Evolutionary conservation across 371 early-diverging fungal genomes (phyloP), one percentile per base, ranked within the genome.

Genomic region (Mortierella sp.): DNA sequence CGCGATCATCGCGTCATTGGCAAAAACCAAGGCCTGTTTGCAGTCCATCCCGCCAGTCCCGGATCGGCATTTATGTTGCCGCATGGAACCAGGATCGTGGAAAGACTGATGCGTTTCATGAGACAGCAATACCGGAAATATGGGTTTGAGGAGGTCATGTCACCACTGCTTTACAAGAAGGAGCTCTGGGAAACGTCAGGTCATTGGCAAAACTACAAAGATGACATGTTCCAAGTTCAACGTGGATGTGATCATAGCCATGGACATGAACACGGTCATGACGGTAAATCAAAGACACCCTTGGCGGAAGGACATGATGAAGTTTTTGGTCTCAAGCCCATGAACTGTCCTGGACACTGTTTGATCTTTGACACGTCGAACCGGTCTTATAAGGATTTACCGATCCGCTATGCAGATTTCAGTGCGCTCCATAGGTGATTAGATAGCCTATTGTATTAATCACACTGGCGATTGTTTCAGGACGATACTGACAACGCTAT

Each of bases 291-390:
- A 14, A 32, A 64, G 61, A 30, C 80, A 67, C 30, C 83, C 26
- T 30, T 61, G 35, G 61, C 52, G 10, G 68, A 76, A 64, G 85
- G 85, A 11, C 88, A 88, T 43, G 90, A 94, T 55, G 91, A 88
- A 51, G 79, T 90, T 2, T 92, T 90, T 76, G 98, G 96, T 6
- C 86, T 99, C 47, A 99, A 99, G 77, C 98, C 99, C 12, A 99
- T 99, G 99, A 99, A 99, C 81, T 99, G 99, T 70, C 99, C 99
- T 40, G 98, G 97, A 10, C 99, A 99, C 76, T 98, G 98, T 84
- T 74, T 99, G 64, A 90, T 99, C 63, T 99, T 96, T 84, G 93
- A 91, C 69, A 91, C 92, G 83, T 88, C 91, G 6, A 92, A 90
- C 18, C 90, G 94, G 24, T 96, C 97, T 0, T 99, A 96, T 76